Evolutionary conservation across 2,329 filamentous ascomycete species (phyloP).

Genomic region (Alternaria panax): DNA sequence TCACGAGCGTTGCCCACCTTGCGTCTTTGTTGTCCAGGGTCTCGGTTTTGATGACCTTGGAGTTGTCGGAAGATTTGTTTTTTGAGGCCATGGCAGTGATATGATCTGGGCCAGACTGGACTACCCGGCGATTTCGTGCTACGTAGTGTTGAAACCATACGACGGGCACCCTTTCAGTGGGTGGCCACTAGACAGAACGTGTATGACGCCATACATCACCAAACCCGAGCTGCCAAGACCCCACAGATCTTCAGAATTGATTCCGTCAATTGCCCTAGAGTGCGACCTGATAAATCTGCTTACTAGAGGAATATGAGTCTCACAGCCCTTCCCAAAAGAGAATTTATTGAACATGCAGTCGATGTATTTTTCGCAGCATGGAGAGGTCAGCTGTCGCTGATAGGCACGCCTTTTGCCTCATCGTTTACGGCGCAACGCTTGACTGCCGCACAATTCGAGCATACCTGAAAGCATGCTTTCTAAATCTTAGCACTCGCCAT

Average conservation of each 20-base stretch:
- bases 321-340: not conserved
- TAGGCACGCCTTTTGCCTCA: not conserved
- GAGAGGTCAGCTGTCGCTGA: not conserved
- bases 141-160: conserved; percentile 1
- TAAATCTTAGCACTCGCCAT: not conserved
- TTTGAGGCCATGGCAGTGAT: conserved; percentile 23
- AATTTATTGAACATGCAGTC: not conserved
- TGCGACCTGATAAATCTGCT: not conserved
- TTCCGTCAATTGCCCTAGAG: not conserved
- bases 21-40: conserved; percentile 50
- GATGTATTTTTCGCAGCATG: not conserved
- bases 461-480: not conserved
- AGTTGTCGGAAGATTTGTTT: conserved; percentile 24
- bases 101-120: not conserved
- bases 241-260: not conserved
- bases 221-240: conserved; percentile 18
- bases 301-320: not conserved
- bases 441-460: not conserved
- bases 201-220: conserved; percentile 20
- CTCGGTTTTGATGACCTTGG: conserved; percentile 46
- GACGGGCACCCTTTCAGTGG: not conserved
- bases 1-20: conserved; percentile 51
- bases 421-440: not conserved
- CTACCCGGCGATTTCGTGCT: not conserved
- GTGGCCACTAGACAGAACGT: not conserved